Evolutionary conservation across 441 rosid genomes (phyloP).

Genomic region (Francoa sonchifolia): DNA sequence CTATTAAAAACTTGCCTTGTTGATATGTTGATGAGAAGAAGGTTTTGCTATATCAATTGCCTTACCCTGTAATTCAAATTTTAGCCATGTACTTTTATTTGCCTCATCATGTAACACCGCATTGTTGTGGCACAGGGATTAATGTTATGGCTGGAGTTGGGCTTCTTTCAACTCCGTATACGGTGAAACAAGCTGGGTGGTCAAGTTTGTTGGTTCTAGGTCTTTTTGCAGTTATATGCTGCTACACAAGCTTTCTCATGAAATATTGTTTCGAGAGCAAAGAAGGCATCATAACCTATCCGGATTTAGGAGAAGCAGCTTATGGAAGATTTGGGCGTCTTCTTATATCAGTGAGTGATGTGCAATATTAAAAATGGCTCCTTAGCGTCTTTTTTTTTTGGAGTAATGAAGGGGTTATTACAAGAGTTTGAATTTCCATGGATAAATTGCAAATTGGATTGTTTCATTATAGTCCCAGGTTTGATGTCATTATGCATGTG

Average conservation of each 20-base stretch:
- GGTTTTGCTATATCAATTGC: not conserved
- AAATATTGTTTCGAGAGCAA: slow-evolving; percentile 64
- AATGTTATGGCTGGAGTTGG: slow-evolving; percentile 91
- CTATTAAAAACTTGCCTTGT: no score
- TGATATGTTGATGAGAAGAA: not conserved
- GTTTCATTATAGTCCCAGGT: no score
- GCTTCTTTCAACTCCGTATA: slow-evolving; percentile 67
- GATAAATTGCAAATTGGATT: no score
- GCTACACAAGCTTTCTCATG: slow-evolving; percentile 85
- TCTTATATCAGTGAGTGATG: slow-evolving; percentile 48
- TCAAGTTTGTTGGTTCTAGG: slow-evolving; percentile 41
- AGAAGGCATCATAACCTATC: slow-evolving; percentile 55
- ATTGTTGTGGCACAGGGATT: slow-evolving; percentile 30
- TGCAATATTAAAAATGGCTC: no score
- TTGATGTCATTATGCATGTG: no score
- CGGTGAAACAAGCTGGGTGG: slow-evolving; percentile 77
- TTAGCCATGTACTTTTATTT: not conserved
- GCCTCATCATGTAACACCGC: not conserved
- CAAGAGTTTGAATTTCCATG: no score
- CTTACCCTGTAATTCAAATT: not conserved
- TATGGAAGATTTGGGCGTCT: slow-evolving; percentile 81
- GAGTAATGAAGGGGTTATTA: no score
- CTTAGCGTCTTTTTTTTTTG: no score
- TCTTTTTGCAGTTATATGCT: slow-evolving; percentile 48
- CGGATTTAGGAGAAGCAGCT: slow-evolving; percentile 89